These are phyloP conservation scores for Gaultheria prostrata DNA, from an alignment of 148 eudicot genomes.

Conservation along the genomic window DNA sequence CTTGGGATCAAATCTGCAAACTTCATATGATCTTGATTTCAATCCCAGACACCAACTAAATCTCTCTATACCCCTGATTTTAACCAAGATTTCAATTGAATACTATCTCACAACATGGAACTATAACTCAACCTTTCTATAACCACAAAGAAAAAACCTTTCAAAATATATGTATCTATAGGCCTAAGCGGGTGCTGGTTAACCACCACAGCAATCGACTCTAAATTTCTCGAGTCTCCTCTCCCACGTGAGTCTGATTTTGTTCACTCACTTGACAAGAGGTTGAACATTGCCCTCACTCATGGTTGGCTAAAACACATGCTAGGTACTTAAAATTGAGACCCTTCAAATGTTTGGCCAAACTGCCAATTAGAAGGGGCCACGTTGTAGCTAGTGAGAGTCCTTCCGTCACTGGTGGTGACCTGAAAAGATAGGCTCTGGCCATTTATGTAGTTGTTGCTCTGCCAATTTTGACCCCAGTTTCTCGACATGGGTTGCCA, in stretches of 20 bases:
- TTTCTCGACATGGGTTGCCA: slow-evolving; percentile 41
- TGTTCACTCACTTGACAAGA: not conserved
- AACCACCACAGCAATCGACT: slow-evolving; percentile 38
- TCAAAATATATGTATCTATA: not conserved
- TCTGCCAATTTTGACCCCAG: slow-evolving; percentile 41
- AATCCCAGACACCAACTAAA: not conserved
- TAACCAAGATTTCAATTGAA: not conserved
- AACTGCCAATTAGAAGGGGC: slow-evolving; percentile 36
- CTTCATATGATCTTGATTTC: not conserved
- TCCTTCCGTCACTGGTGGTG: slow-evolving; percentile 36
- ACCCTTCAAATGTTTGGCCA: slow-evolving; percentile 34
- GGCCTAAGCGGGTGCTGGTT: slow-evolving; percentile 45
- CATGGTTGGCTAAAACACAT: not conserved
- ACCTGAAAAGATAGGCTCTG: slow-evolving; percentile 30
- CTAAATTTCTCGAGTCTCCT: slow-evolving; percentile 7
- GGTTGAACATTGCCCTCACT: not conserved
- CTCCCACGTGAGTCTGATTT: not conserved
- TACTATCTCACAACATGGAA: not conserved
- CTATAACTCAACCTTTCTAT: not conserved
- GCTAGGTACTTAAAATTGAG: slow-evolving; percentile 16
- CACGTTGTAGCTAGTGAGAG: slow-evolving; percentile 26
- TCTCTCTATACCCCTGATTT: not conserved
- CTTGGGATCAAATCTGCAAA: not conserved
- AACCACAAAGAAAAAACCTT: not conserved
- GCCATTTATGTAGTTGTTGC: slow-evolving; percentile 35